Percentiles rank a stretch among this genome's conserved stretches.
Evolutionary conservation across 257 asterid genomes (phyloP).

Genomic region (Paraleonurus japonicus): DNA sequence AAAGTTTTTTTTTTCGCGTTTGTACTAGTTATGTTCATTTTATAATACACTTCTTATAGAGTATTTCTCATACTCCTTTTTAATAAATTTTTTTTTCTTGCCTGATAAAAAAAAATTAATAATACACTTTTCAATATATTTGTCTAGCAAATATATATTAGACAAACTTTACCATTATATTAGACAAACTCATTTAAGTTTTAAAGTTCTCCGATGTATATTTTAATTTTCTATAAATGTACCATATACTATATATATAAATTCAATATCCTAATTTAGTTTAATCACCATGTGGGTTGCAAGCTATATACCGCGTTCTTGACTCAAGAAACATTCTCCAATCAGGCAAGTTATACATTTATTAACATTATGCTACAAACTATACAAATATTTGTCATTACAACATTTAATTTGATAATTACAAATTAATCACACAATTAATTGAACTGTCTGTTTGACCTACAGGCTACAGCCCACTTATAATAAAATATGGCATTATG

Average conservation of each 20-base stretch:
- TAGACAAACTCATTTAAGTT: not conserved
- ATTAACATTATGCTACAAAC: slow-evolving; percentile 14
- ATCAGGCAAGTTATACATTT: slow-evolving; percentile 19
- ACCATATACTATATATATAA: not conserved
- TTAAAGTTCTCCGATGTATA: not conserved
- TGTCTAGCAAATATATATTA: no score
- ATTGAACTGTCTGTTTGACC: slow-evolving; percentile 25
- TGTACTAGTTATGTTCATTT: no score
- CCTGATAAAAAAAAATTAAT: no score
- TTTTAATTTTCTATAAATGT: not conserved
- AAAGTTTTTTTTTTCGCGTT: no score
- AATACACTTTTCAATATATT: no score
- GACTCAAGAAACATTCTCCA: slow-evolving; percentile 50
- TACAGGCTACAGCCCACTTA: slow-evolving; percentile 27
- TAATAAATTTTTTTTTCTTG: no score
- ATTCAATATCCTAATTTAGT: not conserved
- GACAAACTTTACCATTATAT: no score
- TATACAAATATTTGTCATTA: not conserved
- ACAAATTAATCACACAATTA: not conserved
- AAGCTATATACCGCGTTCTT: not conserved
- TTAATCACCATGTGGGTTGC: slow-evolving; percentile 32
- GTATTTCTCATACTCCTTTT: no score
- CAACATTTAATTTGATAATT: not conserved
- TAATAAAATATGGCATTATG: slow-evolving; percentile 32
- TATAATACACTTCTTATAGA: no score